Base-by-base conservation (phyloP, 495 filamentous ascomycete species). In the Amniculicola lignicola region DNA sequence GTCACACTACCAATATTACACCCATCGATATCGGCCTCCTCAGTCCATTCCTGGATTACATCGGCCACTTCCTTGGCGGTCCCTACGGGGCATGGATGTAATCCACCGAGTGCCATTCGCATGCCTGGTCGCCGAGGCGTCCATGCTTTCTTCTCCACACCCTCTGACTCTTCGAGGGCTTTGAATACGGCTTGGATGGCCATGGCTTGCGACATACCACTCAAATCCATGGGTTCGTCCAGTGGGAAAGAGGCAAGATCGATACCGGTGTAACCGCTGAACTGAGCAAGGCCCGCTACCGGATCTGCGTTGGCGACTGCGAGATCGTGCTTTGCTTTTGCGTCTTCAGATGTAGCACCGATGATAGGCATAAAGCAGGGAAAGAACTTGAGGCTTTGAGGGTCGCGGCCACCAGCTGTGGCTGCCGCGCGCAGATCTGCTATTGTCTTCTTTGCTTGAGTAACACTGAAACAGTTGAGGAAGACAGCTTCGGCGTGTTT, bases 1-100 rank as follows among this genome's bases (percentile, higher is more conserved):
- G 28, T 48, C 21, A 71, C 74, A 23, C 69, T 58, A 47, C 44
- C 54, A 24, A 70, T 41, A 48, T 71, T 71, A 59, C 69, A 71
- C 5, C 69, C 69, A 50, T 71, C 67, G 2, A 71, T 46, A 42
- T 63, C 67, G 0, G 54, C 67, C 24, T 51, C 49, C 27, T 65
- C 54, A 1, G 57, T 35, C 67, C 67, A 69, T 7, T 45, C 40
- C 50, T 69, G 53, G 44, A 69, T 49, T 1, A 55, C 35, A 38
- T 69, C 67, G 23, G 67, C 64, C 1, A 69, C 62, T 52, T 48
- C 55, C 33, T 52, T 54, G 0, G 67, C 46, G 1, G 59, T 62
- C n/a, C 67, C 67, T 2, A 69, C 63, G 22, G 39, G 39, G 22
- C 12, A 18, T 43, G 39, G 39, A 43, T 43, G 39, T 19, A 43